Evolutionary conservation across 352 stramenopile genomes (phyloP).

Genomic region (Globisporangium nodosum): DNA sequence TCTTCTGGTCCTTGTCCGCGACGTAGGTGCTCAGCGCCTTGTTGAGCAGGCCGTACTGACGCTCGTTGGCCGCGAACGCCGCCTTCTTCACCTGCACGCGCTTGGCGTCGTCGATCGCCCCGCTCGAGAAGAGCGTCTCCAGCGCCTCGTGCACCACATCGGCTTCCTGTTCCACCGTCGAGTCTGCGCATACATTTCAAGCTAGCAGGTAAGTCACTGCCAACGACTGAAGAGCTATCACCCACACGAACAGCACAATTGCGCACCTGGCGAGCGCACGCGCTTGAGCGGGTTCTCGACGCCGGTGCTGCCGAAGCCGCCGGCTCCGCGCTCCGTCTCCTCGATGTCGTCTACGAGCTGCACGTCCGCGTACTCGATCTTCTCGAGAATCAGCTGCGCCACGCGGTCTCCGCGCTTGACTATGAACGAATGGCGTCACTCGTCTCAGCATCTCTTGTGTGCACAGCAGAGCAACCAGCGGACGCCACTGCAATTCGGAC

Average conservation of each 20-base stretch:
- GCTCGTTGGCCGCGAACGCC: conserved; percentile 41
- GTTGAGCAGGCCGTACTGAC: conserved; percentile 51
- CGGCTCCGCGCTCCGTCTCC: conserved; percentile 90
- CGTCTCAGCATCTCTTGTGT: neutral
- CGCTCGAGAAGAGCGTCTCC: conserved; percentile 39
- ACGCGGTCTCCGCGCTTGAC: conserved; percentile 95
- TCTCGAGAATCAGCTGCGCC: conserved; percentile 97
- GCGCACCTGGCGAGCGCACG: conserved; percentile 14
- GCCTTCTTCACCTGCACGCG: conserved; percentile 48
- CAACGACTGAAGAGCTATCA: neutral
- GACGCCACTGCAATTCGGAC: neutral
- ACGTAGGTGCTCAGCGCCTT: conserved; percentile 44
- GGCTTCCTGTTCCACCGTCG: neutral
- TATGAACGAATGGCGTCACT: neutral
- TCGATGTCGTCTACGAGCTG: conserved; percentile 94
- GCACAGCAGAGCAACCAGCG: neutral
- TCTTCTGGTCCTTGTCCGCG: conserved; percentile 26
- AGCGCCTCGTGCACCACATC: conserved; percentile 31
- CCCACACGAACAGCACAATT: neutral
- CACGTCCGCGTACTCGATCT: conserved; percentile 89
- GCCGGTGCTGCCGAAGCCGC: conserved; percentile 96
- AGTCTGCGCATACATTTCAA: neutral
- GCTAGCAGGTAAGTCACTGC: neutral
- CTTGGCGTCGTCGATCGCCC: conserved; percentile 46
- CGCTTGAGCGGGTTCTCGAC: conserved; percentile 61